These are phyloP conservation scores for Fusarium papillatum DNA, from an alignment of 2,329 filamentous ascomycete species.

Conservation along the genomic window DNA sequence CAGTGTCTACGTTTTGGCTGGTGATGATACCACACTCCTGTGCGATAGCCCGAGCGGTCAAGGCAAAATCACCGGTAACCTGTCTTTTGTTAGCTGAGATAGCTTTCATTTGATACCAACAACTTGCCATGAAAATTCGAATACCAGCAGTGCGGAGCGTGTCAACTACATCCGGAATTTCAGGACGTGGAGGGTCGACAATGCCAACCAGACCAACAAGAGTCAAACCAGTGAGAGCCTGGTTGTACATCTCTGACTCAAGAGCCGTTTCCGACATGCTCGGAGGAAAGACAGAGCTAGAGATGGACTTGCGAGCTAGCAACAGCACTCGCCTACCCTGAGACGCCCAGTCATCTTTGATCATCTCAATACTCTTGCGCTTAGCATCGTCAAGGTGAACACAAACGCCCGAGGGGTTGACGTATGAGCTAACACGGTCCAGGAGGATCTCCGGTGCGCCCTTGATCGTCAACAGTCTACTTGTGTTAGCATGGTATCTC, in stretches of 20 bases:
- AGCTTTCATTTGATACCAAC: not conserved
- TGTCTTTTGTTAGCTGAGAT: slow-evolving; percentile 34
- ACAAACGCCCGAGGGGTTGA: slow-evolving; percentile 67
- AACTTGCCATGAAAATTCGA: slow-evolving; percentile 79
- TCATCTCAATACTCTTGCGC: slow-evolving; percentile 64
- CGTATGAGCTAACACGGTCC: slow-evolving; percentile 69
- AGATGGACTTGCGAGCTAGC: slow-evolving; percentile 72
- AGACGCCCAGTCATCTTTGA: slow-evolving; percentile 78
- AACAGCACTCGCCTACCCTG: slow-evolving; percentile 78
- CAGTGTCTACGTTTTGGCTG: slow-evolving; percentile 64
- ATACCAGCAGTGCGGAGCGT: slow-evolving; percentile 79
- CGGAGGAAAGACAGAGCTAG: slow-evolving; percentile 52
- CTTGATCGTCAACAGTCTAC: slow-evolving; percentile 78
- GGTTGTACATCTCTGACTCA: slow-evolving; percentile 66
- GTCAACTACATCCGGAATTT: slow-evolving; percentile 77
- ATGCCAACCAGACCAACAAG: slow-evolving; percentile 83
- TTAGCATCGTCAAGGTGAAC: slow-evolving; percentile 59
- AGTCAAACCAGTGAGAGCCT: slow-evolving; percentile 69
- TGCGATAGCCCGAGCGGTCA: slow-evolving; percentile 82
- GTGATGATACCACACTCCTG: slow-evolving; percentile 80
- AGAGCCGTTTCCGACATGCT: slow-evolving; percentile 56
- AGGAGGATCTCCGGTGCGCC: slow-evolving; percentile 83
- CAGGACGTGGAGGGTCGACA: slow-evolving; percentile 82
- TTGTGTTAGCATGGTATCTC: not conserved
- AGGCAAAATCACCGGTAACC: slow-evolving; percentile 82